These are phyloP conservation scores for Xylaria sp. DNA, from an alignment of 2,329 filamentous ascomycete species.

Conservation along the genomic window DNA sequence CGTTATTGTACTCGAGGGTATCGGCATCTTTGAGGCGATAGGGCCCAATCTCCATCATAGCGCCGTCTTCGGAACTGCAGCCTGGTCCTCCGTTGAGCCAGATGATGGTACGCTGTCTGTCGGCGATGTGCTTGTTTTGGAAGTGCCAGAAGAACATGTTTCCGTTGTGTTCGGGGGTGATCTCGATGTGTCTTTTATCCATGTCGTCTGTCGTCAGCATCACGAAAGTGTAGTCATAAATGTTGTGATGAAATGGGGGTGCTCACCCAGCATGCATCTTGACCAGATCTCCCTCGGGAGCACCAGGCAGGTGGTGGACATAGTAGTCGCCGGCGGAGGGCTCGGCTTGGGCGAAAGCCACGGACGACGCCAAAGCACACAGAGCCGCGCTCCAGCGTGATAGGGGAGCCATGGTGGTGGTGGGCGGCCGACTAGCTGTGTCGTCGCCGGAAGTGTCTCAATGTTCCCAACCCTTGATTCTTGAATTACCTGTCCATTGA, in stretches of 20 bases:
- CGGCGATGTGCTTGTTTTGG: conserved; percentile 93
- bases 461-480: conserved; percentile 17
- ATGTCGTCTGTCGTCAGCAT: conserved; percentile 26
- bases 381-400: conserved; percentile 48
- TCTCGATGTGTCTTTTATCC: conserved; percentile 85
- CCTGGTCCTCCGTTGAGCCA: conserved; percentile 98
- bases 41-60: conserved; percentile 94
- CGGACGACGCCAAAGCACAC: conserved; percentile 58
- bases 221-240: background rate
- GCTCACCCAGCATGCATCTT: conserved; percentile 99
- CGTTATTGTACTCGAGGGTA: conserved; percentile 82
- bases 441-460: conserved; percentile 16
- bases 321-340: conserved; percentile 85
- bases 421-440: conserved; percentile 12
- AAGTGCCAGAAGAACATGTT: conserved; percentile 99
- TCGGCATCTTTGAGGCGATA: conserved; percentile 83
- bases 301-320: conserved; percentile 84
- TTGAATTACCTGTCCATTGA: conserved; percentile 31
- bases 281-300: conserved; percentile 79
- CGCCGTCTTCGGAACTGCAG: conserved; percentile 96
- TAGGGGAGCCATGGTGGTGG: conserved; percentile 46
- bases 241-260: background rate
- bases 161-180: conserved; percentile 84
- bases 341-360: conserved; percentile 53
- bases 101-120: conserved; percentile 88